These are phyloP conservation scores for Ambrosia trifida DNA, from an alignment of 129 eudicot genomes.

Conservation along the genomic window DNA sequence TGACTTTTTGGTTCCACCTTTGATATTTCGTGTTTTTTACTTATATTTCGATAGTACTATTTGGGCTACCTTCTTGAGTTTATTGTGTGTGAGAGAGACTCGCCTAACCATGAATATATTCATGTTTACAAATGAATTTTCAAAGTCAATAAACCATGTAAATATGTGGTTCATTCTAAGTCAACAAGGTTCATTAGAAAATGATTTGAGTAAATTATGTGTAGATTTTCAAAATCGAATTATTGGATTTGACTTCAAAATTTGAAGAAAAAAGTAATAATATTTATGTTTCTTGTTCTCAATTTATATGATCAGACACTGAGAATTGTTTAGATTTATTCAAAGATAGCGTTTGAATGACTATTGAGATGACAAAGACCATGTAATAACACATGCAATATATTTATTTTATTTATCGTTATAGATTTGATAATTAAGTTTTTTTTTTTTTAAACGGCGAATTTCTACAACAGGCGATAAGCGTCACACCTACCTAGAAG, in stretches of 20 bases:
- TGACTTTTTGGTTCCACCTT: background rate
- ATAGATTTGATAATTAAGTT: background rate
- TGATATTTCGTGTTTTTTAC: background rate
- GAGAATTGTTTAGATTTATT: too few species aligned
- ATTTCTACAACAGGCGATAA: too few species aligned
- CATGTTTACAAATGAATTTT: background rate
- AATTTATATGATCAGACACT: too few species aligned
- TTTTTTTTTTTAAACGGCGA: too few species aligned
- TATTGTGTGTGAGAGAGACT: background rate
- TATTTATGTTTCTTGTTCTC: too few species aligned
- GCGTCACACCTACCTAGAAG: too few species aligned
- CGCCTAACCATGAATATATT: background rate
- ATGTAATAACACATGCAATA: background rate
- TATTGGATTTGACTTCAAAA: constrained; percentile 23
- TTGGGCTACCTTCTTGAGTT: background rate
- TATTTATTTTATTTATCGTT: background rate
- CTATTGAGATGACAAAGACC: background rate
- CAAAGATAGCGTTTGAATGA: background rate
- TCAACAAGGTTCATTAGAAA: constrained; percentile 22
- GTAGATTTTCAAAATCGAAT: constrained; percentile 16
- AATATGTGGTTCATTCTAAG: constrained; percentile 1
- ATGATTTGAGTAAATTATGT: constrained; percentile 9
- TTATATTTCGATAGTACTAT: background rate
- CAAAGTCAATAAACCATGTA: constrained; percentile 11
- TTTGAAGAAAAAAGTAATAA: background rate